Evolutionary conservation across 2,329 filamentous ascomycete species (phyloP).

Genomic region (Claviceps maximensis): DNA sequence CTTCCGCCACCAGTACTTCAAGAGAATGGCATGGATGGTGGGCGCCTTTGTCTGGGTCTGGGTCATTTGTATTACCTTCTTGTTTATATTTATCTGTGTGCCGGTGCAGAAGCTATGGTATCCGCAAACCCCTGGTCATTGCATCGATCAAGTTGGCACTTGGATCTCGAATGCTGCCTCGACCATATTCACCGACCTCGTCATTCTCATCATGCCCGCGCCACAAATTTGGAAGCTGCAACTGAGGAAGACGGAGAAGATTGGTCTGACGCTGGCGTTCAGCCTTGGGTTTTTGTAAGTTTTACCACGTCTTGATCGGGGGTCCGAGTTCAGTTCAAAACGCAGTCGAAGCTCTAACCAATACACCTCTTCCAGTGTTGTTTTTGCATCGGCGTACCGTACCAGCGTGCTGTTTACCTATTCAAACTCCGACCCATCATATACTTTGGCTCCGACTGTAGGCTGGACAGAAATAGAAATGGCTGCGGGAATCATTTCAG

Average conservation of each 20-base stretch:
- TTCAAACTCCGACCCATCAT: conserved; percentile 25
- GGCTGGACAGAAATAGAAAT: conserved; percentile 37
- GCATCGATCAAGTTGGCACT: conserved; percentile 34
- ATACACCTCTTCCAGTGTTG: conserved; percentile 19
- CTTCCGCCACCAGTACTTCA: conserved; percentile 31
- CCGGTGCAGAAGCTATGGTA: conserved; percentile 38
- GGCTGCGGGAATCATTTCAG: conserved; percentile 36
- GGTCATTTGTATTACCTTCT: conserved; percentile 32
- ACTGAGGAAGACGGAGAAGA: conserved; percentile 26
- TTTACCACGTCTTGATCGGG: neutral
- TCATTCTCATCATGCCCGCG: conserved; percentile 31
- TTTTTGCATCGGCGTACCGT: conserved; percentile 35
- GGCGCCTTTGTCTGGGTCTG: conserved; percentile 31
- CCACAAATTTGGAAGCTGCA: conserved; percentile 33
- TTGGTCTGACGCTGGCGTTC: conserved; percentile 31
- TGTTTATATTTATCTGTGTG: conserved; percentile 39
- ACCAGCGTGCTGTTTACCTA: conserved; percentile 34
- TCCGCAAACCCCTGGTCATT: conserved; percentile 28
- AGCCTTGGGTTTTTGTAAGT: conserved; percentile 30
- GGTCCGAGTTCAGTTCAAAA: neutral
- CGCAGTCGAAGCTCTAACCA: neutral
- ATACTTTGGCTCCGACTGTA: conserved; percentile 31
- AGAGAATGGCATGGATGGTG: conserved; percentile 26
- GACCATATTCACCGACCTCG: conserved; percentile 32
- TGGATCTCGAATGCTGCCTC: conserved; percentile 37